Evolutionary conservation across 2,329 filamentous ascomycete genomes (phyloP).

Genomic region (Calonectria naviculata): DNA sequence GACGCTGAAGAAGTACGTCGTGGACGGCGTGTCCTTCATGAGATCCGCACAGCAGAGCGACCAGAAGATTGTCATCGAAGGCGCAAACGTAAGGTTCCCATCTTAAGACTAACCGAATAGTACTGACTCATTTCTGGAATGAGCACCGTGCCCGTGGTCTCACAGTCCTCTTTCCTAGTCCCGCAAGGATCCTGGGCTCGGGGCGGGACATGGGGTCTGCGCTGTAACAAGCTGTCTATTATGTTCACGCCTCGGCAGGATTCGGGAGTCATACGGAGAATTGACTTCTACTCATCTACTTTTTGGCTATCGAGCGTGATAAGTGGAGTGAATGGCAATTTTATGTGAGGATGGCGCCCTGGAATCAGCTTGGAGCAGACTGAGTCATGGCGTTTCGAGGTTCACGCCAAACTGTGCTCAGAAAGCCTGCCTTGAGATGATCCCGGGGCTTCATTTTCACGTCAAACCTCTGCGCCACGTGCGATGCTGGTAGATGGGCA

Average conservation of each 20-base stretch:
- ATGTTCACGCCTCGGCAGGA: constrained; percentile 25
- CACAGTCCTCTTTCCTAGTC: constrained; percentile 29
- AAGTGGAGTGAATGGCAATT: constrained; percentile 22
- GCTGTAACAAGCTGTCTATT: constrained; percentile 23
- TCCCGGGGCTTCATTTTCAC: constrained; percentile 20
- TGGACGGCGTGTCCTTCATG: constrained; percentile 76
- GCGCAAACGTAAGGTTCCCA: constrained; percentile 60
- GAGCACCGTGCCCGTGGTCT: constrained; percentile 32
- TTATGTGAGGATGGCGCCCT: constrained; percentile 21
- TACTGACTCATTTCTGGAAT: constrained; percentile 54
- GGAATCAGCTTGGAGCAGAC: constrained; percentile 23
- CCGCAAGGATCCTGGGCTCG: constrained; percentile 22
- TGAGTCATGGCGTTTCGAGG: constrained; percentile 12
- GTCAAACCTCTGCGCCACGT: constrained; percentile 21
- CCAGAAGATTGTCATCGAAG: constrained; percentile 74
- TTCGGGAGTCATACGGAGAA: constrained; percentile 22
- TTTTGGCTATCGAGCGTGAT: constrained; percentile 19
- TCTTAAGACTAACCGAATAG: constrained; percentile 28
- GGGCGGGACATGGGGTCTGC: constrained; percentile 19
- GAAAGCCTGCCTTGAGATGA: constrained; percentile 17
- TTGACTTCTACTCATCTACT: constrained; percentile 20
- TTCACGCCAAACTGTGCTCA: constrained; percentile 15
- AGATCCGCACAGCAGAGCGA: constrained; percentile 68
- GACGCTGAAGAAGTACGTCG: constrained; percentile 64
- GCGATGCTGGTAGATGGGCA: constrained; percentile 17